Percentiles rank a stretch among this genome's conserved stretches.
Evolutionary conservation across 2,329 filamentous ascomycete species (phyloP).

Genomic region (Pseudopithomyces chartarum): DNA sequence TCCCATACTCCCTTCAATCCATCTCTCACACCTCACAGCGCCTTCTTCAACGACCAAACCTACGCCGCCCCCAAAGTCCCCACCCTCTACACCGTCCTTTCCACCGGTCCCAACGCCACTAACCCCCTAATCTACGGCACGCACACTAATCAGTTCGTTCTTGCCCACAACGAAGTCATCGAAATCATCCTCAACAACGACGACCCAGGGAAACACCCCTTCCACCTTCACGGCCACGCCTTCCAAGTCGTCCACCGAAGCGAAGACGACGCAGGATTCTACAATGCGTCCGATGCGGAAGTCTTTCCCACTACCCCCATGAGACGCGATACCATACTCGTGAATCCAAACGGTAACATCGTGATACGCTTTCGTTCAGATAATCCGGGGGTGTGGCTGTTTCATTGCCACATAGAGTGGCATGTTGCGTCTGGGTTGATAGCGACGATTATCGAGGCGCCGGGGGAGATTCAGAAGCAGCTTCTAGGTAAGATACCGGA

Average conservation of each 20-base stretch:
- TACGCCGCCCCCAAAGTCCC: constrained; percentile 78
- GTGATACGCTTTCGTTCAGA: constrained; percentile 61
- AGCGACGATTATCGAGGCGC: constrained; percentile 58
- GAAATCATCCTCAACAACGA: constrained; percentile 79
- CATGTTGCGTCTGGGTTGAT: constrained; percentile 54
- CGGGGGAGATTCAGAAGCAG: constrained; percentile 62
- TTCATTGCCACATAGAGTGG: constrained; percentile 46
- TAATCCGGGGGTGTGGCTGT: constrained; percentile 50
- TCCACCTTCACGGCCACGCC: constrained; percentile 68
- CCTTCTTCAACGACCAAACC: constrained; percentile 72
- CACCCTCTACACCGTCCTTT: constrained; percentile 76
- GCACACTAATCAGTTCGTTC: constrained; percentile 64
- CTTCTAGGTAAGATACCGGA: constrained; percentile 62
- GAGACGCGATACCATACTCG: constrained; percentile 60
- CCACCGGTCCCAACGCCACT: constrained; percentile 57
- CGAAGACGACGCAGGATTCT: constrained; percentile 48
- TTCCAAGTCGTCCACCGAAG: constrained; percentile 45
- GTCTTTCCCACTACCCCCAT: constrained; percentile 44
- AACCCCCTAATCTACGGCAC: constrained; percentile 54
- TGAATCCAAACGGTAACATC: constrained; percentile 59
- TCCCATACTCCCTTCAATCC: not conserved
- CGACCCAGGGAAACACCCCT: constrained; percentile 69
- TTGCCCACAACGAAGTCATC: constrained; percentile 69
- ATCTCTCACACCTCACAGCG: constrained; percentile 27
- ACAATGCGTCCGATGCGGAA: constrained; percentile 51